Base-by-base conservation (phyloP, 2,329 filamentous ascomycete genomes). In the Trichoderma cornu-damae region DNA sequence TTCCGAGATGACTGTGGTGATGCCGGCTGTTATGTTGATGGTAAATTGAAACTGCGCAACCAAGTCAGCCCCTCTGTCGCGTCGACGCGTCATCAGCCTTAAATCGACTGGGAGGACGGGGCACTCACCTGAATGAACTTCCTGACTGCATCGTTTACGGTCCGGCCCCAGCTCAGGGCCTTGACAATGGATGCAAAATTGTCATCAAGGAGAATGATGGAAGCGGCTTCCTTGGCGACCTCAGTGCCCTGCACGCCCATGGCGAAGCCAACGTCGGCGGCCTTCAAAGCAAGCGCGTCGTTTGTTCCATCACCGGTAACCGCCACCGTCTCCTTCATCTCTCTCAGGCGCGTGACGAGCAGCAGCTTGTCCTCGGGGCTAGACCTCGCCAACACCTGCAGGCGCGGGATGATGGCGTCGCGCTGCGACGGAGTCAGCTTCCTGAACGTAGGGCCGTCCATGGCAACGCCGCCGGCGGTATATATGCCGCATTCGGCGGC, bases 331-430 rank as follows among this genome's bases (percentile, higher is more conserved):
- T 86, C 82, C 20, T 84, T 85, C 59, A 87, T 78, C 48, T 82
- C 79, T 64, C 85, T 84, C 1, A 89, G 74, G 38, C 81, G 76
- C 64, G 80, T 82, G 30, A 88, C 85, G 32, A 89, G 76, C 35
- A 81, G 79, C 12, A 83, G 75, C 70, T 89, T 89, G 62, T 89
- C 86, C 61, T 88, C 84, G 0, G 86, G 86, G 42, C 83, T 87
- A 0, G 85, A 87, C 49, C 85, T 79, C 26, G 86, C 86, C 43
- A 89, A 77, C 16, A 89, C 84, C 63, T 86, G 85, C 1, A 89
- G 76, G 44, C 84, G 80, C 5, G 82, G 83, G 38, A 86, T 81
- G 20, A 83, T 71, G 1, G 75, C 73, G 51, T 80, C 69, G 68
- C 72, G 65, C 14, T 77, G 64, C 68, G 79, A 47, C 35, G 85